Percentiles rank a stretch among this genome's conserved stretches.
Evolutionary conservation across 2,329 filamentous ascomycete genomes (phyloP).

Genomic region (Fragosphaeria purpurea): DNA sequence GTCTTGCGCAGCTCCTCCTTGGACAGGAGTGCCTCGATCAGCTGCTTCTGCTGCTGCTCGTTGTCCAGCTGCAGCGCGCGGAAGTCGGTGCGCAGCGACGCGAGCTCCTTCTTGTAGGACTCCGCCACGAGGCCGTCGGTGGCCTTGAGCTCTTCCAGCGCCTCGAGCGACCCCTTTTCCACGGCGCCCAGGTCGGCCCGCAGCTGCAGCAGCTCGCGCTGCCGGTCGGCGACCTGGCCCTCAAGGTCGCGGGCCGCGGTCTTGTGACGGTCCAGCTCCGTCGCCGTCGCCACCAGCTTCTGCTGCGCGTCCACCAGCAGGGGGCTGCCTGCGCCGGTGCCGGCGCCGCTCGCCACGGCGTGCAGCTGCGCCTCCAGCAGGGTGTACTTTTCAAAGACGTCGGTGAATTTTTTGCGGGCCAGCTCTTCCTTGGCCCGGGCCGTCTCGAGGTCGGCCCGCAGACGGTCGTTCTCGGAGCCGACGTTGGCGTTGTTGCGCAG

Average conservation of each 20-base stretch:
- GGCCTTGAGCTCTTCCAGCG: slow-evolving; percentile 47
- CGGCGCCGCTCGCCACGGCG: slow-evolving; percentile 39
- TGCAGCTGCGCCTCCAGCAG: slow-evolving; percentile 48
- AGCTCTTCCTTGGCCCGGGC: slow-evolving; percentile 38
- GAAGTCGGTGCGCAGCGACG: slow-evolving; percentile 42
- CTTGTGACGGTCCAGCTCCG: slow-evolving; percentile 38
- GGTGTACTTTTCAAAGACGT: slow-evolving; percentile 48
- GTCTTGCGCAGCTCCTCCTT: slow-evolving; percentile 51
- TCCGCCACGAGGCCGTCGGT: slow-evolving; percentile 49
- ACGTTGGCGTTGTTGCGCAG: slow-evolving; percentile 45
- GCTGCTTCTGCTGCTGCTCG: slow-evolving; percentile 48
- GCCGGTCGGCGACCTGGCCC: slow-evolving; percentile 39
- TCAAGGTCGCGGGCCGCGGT: slow-evolving; percentile 35
- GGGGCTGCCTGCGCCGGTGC: slow-evolving; percentile 34
- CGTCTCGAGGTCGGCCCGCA: slow-evolving; percentile 48
- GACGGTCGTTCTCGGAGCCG: slow-evolving; percentile 41
- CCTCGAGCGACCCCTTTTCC: slow-evolving; percentile 42
- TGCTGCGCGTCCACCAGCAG: slow-evolving; percentile 42
- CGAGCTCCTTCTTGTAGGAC: slow-evolving; percentile 49
- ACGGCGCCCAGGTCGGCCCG: slow-evolving; percentile 45
- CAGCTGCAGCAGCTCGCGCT: slow-evolving; percentile 44
- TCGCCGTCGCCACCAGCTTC: slow-evolving; percentile 32
- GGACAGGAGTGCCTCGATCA: slow-evolving; percentile 48
- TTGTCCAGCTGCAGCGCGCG: slow-evolving; percentile 39
- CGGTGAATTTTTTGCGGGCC: slow-evolving; percentile 45